Evolutionary conservation across 1,139 yeast species (phyloP).

Genomic region (Lodderomyces theae): DNA sequence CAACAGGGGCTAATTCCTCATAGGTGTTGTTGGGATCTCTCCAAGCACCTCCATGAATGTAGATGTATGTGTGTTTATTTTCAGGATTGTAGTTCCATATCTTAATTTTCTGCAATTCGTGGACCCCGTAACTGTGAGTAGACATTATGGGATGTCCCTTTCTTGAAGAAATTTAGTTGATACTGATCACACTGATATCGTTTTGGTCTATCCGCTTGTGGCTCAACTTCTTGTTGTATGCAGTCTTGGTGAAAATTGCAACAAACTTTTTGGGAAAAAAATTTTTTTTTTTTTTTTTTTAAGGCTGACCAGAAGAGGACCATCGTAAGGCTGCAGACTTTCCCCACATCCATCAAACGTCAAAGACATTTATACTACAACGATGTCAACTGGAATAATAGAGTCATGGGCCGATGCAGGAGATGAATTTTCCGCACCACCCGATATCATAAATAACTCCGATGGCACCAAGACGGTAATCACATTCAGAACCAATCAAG

Average conservation of each 20-base stretch:
- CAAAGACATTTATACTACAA: too few species aligned
- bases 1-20: conserved; percentile 49
- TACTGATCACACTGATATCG: too few species aligned
- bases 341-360: too few species aligned
- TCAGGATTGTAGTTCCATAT: conserved; percentile 17
- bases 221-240: not conserved
- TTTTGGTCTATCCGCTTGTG: too few species aligned
- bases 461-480: conserved; percentile 92
- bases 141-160: too few species aligned
- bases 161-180: too few species aligned
- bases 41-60: conserved; percentile 92
- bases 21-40: conserved; percentile 62
- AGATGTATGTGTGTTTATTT: conserved; percentile 33
- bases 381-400: conserved; percentile 38
- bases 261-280: not conserved
- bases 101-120: conserved; percentile 24
- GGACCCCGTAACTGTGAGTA: conserved; percentile 21
- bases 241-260: not conserved
- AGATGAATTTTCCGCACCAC: conserved; percentile 64
- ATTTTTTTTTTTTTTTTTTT: too few species aligned
- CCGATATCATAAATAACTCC: conserved; percentile 70
- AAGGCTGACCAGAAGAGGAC: too few species aligned
- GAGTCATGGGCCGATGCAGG: conserved; percentile 69
- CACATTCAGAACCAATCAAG: conserved; percentile 69
- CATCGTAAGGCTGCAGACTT: too few species aligned